Evolutionary conservation across 441 rosid species (phyloP).

Genomic region (Populus hybrid): DNA sequence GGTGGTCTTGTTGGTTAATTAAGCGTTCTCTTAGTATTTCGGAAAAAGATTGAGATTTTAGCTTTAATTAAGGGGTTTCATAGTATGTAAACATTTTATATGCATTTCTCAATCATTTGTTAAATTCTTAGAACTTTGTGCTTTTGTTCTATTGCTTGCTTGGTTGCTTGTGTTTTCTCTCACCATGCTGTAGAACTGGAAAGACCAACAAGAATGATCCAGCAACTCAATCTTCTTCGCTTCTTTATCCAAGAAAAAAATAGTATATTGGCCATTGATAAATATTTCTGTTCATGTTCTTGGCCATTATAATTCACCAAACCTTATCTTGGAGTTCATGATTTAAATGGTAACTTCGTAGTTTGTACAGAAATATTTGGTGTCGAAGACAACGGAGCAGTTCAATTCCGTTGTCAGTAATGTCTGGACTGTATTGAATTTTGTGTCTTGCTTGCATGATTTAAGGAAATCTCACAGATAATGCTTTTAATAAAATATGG

Average conservation of each 20-base stretch:
- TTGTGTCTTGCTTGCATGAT: not conserved
- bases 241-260: not conserved
- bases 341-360: not conserved
- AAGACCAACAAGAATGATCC: not conserved
- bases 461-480: slow-evolving; percentile 5
- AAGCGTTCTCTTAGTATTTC: not conserved
- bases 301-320: not conserved
- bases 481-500: not conserved
- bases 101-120: not conserved
- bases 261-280: not conserved
- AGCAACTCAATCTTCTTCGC: not conserved
- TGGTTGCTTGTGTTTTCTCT: too few species aligned
- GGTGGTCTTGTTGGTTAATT: not conserved
- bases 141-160: not conserved
- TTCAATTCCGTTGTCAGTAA: not conserved
- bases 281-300: not conserved
- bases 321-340: not conserved
- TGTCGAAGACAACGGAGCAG: not conserved
- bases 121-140: not conserved
- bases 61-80: not conserved
- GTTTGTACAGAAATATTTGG: not conserved
- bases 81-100: not conserved
- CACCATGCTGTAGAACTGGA: not conserved
- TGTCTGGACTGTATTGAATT: not conserved
- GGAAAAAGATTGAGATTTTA: not conserved